Evolutionary conservation across 2,329 filamentous ascomycete genomes (phyloP).

Genomic region (Alternaria triticimaculans): DNA sequence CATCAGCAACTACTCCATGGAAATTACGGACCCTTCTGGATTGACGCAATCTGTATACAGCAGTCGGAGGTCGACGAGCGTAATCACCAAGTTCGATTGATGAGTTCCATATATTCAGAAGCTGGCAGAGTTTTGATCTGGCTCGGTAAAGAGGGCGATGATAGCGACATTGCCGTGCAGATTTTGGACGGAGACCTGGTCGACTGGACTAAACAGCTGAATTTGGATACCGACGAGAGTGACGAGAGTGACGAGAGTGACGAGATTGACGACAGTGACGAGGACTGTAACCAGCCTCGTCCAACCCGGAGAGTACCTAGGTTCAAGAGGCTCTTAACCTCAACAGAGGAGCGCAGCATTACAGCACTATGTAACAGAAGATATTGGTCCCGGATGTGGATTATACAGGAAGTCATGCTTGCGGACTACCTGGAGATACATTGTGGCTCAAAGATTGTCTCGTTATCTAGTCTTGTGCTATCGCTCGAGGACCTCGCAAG

Average conservation of each 20-base stretch:
- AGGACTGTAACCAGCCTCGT: not conserved
- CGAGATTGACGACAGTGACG: not conserved
- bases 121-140: not conserved
- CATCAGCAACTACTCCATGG: not conserved
- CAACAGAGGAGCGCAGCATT: not conserved
- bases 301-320: no score
- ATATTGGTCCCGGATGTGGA: not conserved
- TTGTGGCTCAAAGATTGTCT: not conserved
- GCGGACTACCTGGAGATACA: not conserved
- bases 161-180: not conserved
- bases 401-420: not conserved
- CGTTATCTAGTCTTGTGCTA: not conserved
- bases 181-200: not conserved
- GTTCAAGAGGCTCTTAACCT: not conserved
- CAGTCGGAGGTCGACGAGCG: constrained; percentile 13
- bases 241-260: no score
- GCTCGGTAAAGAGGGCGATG: not conserved
- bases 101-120: not conserved
- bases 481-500: not conserved
- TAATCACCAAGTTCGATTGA: constrained; percentile 17
- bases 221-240: no score
- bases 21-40: constrained; percentile 14
- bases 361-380: not conserved
- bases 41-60: constrained; percentile 35
- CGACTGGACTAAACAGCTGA: no score